Evolutionary conservation across 2,329 filamentous ascomycete genomes (phyloP).

Genomic region (Exophiala sp.): DNA sequence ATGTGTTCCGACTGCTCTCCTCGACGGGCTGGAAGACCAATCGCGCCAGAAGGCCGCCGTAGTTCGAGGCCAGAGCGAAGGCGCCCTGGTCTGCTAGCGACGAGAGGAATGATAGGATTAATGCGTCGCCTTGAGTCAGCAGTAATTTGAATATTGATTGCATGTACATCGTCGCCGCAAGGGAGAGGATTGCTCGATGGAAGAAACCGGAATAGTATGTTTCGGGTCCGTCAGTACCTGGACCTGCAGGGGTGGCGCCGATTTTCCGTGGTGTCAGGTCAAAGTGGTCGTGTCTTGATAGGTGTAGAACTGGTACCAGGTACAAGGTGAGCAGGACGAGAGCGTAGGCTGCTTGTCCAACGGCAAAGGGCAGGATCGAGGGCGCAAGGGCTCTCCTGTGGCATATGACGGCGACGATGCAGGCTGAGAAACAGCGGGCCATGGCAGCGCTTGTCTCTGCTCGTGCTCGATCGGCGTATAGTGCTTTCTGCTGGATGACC

Average conservation of each 20-base stretch:
- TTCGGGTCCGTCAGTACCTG: conserved; percentile 25
- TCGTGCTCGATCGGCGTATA: conserved; percentile 73
- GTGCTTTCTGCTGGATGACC: conserved; percentile 74
- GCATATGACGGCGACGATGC: conserved; percentile 58
- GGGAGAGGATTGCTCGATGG: conserved; percentile 64
- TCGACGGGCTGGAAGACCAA: conserved; percentile 93
- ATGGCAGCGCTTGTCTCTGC: conserved; percentile 84
- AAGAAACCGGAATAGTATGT: conserved; percentile 61
- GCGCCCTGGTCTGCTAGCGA: conserved; percentile 78
- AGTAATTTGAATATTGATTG: conserved; percentile 90
- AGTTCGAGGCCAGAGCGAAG: conserved; percentile 92
- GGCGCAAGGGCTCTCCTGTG: conserved; percentile 51
- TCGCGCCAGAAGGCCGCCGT: conserved; percentile 81
- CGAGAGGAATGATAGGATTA: conserved; percentile 77
- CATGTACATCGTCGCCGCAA: conserved; percentile 78
- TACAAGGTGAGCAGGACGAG: conserved; percentile 68
- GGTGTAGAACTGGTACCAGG: conserved; percentile 54
- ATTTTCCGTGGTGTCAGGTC: conserved; percentile 57
- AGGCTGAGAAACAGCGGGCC: conserved; percentile 70
- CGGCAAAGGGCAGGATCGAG: conserved; percentile 82
- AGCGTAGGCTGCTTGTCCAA: conserved; percentile 79
- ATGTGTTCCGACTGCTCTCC: conserved; percentile 86
- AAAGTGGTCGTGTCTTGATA: conserved; percentile 61
- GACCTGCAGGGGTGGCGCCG: conserved; percentile 24
- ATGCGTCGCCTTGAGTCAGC: conserved; percentile 88